phyloP scores from a whole-genome alignment of 495 filamentous ascomycete species.

The Penicillium cinerascens region DNA sequence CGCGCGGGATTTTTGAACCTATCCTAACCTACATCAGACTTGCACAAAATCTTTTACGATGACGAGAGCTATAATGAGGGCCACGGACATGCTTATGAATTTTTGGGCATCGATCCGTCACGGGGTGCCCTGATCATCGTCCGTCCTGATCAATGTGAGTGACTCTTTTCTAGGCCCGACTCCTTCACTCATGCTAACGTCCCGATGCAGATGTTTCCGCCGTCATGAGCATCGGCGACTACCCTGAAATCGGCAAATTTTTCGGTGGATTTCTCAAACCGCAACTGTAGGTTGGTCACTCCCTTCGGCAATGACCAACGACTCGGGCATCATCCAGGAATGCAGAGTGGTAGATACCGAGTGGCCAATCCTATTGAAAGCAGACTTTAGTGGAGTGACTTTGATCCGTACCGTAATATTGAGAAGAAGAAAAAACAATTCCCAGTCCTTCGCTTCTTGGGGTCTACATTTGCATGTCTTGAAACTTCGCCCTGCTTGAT shows the following conservation, averaged over 20 bases:
- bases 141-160: slow-evolving; percentile 66
- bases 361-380: neutral
- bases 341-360: neutral
- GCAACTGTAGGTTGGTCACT: slow-evolving; percentile 16
- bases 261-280: slow-evolving; percentile 37
- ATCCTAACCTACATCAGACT: slow-evolving; percentile 33
- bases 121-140: slow-evolving; percentile 58
- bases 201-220: slow-evolving; percentile 33
- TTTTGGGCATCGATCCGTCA: slow-evolving; percentile 52
- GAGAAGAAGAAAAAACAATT: too few species aligned
- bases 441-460: too few species aligned
- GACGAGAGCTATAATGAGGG: slow-evolving; percentile 63
- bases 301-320: neutral
- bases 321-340: neutral
- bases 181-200: neutral
- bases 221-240: slow-evolving; percentile 31
- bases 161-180: neutral
- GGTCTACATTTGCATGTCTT: too few species aligned
- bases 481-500: too few species aligned
- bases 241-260: slow-evolving; percentile 35
- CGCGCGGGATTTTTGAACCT: neutral
- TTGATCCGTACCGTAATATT: neutral
- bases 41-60: slow-evolving; percentile 63
- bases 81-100: slow-evolving; percentile 62
- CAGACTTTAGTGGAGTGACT: neutral